Base-by-base conservation (phyloP, 352 stramenopile genomes). In the Phytophthora pseudosyringae region DNA sequence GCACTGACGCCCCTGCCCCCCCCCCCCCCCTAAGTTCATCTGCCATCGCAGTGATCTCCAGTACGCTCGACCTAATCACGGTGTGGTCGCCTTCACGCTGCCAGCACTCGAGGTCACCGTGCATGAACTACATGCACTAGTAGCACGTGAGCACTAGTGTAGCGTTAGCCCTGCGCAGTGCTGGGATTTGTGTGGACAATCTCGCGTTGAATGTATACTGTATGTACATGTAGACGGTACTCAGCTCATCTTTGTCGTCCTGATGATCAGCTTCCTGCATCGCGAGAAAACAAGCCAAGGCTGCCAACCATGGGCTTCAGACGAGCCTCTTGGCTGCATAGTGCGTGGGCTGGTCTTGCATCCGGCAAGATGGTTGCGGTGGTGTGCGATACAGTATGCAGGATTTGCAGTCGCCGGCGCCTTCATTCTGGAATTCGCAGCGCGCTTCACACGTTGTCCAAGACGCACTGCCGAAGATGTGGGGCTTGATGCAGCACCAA, bases 11-110 rank as follows among this genome's bases (percentile, higher is more conserved):
- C n/a, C n/a, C n/a, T n/a, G n/a, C 21, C 21, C 21, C 21, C 21
- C 83, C 11, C 75, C 71, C 10, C 59, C 71, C 0, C 82, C 71
- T 65, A 69, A 83, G 59, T 88, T 84, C 53, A 67, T 74, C 13
- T 66, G 60, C 59, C 28, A 66, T 70, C n/a, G 67, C 70, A 4
- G 43, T 54, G 25, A 28, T 78, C 3, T 57, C 74, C 40, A 71
- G 55, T 48, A 64, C 66, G 16, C 76, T 84, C 40, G 44, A 70
- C 13, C 35, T 84, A 33, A 45, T 56, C 18, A 69, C 59, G 0
- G 25, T 26, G 28, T 28, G 63, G 41, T 64, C 44, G 73, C 72
- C 40, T 47, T 75, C 31, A 59, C 59, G 5, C 48, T 75, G 9
- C 62, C 61, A 1, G 53, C 55, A 3, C 36, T 68, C 10, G 36